phyloP scores from a whole-genome alignment of 2,329 filamentous ascomycete species.

The Apiospora koreana region DNA sequence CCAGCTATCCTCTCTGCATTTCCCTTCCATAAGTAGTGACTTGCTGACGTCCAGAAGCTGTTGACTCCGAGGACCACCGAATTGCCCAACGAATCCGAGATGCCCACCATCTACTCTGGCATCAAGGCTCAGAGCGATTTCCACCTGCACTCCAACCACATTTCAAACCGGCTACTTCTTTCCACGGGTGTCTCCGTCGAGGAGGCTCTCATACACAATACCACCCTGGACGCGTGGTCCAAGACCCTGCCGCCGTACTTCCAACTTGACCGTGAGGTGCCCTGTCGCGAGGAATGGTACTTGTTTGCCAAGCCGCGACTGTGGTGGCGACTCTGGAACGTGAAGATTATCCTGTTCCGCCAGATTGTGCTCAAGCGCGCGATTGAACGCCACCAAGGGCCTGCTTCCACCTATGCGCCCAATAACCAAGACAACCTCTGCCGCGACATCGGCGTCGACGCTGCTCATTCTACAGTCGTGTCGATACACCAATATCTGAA shows the following conservation, averaged over 20 bases:
- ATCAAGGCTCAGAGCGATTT: conserved; percentile 30
- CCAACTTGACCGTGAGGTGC: conserved; percentile 18
- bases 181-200: conserved; percentile 27
- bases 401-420: conserved; percentile 2
- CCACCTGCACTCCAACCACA: conserved; percentile 33
- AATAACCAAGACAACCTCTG: conserved; percentile 25
- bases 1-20: not conserved
- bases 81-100: conserved; percentile 23
- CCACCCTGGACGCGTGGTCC: conserved; percentile 27
- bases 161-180: conserved; percentile 31
- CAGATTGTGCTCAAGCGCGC: conserved; percentile 29
- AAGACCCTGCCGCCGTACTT: conserved; percentile 30
- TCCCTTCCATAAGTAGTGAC: not conserved
- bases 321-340: conserved; percentile 36
- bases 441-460: conserved; percentile 25
- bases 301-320: conserved; percentile 28
- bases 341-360: conserved; percentile 33
- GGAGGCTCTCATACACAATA: conserved; percentile 26
- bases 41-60: conserved; percentile 16
- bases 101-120: conserved; percentile 31
- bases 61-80: conserved; percentile 26
- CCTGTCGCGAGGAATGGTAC: conserved; percentile 22
- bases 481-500: conserved; percentile 28
- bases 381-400: conserved; percentile 21
- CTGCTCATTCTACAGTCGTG: conserved; percentile 28